phyloP scores from a whole-genome alignment of 441 rosid species.

The Croton laevigatus region DNA sequence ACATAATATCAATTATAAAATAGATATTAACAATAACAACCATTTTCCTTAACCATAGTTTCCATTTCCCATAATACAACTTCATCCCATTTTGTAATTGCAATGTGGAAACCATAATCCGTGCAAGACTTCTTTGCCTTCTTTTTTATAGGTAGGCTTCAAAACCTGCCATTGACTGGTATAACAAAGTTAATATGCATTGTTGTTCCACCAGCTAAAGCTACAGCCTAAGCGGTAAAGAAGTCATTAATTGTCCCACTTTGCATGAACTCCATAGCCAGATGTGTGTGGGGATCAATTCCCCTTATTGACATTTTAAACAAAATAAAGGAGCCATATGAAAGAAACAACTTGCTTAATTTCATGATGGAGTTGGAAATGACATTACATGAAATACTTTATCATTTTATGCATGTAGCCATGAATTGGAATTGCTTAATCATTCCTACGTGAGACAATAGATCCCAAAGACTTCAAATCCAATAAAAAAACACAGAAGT shows the following conservation, averaged over 20 bases:
- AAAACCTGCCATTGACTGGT: slow-evolving; percentile 75
- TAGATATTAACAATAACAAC: slow-evolving; percentile 29
- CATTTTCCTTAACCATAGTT: slow-evolving; percentile 81
- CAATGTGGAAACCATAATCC: slow-evolving; percentile 99
- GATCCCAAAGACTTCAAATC: not conserved
- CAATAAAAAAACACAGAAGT: not conserved
- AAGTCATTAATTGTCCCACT: slow-evolving; percentile 76
- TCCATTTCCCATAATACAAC: slow-evolving; percentile 81
- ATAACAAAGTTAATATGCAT: slow-evolving; percentile 95
- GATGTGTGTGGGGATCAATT: slow-evolving; percentile 96
- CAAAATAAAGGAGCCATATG: slow-evolving; percentile 5
- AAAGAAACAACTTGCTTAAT: slow-evolving; percentile 8
- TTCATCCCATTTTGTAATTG: slow-evolving; percentile 88
- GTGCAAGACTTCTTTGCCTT: slow-evolving; percentile 73
- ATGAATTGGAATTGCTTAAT: slow-evolving; percentile 5
- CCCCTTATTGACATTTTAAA: slow-evolving; percentile 55
- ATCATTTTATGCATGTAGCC: not conserved
- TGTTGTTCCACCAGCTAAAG: slow-evolving; percentile 97
- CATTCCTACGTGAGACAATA: not conserved
- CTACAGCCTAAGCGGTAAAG: slow-evolving; percentile 98
- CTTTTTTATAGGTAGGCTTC: slow-evolving; percentile 65
- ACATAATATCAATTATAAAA: too few species aligned
- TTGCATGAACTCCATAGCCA: slow-evolving; percentile 76
- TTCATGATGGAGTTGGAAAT: not conserved
- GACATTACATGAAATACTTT: not conserved